Evolutionary conservation across 108 stramenopile genomes (phyloP).

Genomic region (Fistulifera solaris): DNA sequence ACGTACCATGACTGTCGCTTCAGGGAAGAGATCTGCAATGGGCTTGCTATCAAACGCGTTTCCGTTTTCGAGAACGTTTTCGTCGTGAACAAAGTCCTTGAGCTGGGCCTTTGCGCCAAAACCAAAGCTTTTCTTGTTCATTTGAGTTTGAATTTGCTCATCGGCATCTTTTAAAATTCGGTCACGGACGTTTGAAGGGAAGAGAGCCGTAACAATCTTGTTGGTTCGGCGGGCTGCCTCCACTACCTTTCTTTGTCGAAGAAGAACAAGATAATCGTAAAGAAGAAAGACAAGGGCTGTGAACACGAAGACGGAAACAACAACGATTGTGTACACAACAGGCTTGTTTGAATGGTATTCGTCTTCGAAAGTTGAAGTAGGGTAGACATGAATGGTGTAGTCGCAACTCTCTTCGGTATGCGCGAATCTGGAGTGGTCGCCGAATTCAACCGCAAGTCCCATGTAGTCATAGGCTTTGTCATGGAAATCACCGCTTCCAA

Average conservation of each 20-base stretch:
- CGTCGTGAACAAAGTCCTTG: neutral
- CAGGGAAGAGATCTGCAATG: conserved; percentile 42
- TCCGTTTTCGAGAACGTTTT: neutral
- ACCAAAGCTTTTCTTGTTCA: neutral
- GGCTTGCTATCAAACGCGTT: conserved; percentile 23
- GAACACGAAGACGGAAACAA: conserved; percentile 4
- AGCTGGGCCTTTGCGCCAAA: neutral
- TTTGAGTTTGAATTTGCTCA: neutral
- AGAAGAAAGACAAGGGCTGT: conserved; percentile 5
- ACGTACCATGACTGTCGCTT: conserved; percentile 29
- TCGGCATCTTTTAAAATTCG: conserved; percentile 8
- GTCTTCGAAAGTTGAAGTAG: neutral
- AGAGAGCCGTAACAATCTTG: conserved; percentile 7
- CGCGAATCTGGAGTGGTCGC: neutral
- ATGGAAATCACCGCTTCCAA: conserved; percentile 9
- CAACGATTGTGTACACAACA: conserved; percentile 4
- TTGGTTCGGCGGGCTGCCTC: conserved; percentile 8
- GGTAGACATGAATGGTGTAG: conserved; percentile 19
- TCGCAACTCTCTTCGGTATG: conserved; percentile 5
- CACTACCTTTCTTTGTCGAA: conserved; percentile 5
- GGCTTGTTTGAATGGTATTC: conserved; percentile 10
- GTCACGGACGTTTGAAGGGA: conserved; percentile 13
- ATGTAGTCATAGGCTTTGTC: neutral
- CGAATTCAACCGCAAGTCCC: conserved; percentile 1
- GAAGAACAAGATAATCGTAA: conserved; percentile 11